Percentiles rank a stretch among this genome's conserved stretches.
These are phyloP conservation scores for Calendula officinalis DNA, from an alignment of 129 eudicot species.

Conservation along the genomic window DNA sequence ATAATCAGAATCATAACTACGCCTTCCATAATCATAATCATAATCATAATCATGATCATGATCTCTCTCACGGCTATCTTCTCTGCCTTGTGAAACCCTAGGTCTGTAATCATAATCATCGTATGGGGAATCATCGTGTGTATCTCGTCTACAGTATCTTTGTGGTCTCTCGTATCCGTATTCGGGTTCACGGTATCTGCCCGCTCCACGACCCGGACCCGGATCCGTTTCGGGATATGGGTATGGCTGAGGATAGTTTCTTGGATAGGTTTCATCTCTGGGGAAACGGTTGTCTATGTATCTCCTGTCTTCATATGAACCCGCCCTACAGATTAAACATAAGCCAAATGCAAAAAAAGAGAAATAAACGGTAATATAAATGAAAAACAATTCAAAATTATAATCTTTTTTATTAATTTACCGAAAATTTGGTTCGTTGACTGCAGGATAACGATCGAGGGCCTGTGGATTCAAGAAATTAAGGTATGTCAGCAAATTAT, in stretches of 20 bases:
- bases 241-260: too few species aligned
- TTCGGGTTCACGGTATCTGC: conserved; percentile 43
- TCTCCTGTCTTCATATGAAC: conserved; percentile 87
- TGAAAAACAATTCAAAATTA: conserved; percentile 8
- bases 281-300: conserved; percentile 73
- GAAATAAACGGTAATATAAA: conserved; percentile 29
- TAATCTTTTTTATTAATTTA: conserved; percentile 40
- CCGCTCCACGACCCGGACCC: conserved; percentile 40
- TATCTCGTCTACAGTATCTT: conserved; percentile 68
- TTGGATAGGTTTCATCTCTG: conserved; percentile 59
- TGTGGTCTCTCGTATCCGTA: conserved; percentile 54
- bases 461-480: conserved; percentile 99
- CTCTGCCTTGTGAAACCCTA: conserved; percentile 54
- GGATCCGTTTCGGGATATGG: conserved; percentile 49
- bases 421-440: conserved; percentile 88
- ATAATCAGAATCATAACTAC: conserved; percentile 72
- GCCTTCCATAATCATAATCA: conserved; percentile 91
- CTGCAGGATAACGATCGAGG: conserved; percentile 82
- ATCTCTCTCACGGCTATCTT: conserved; percentile 91
- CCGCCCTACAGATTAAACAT: conserved; percentile 60
- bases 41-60: conserved; percentile 71
- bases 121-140: conserved; percentile 59
- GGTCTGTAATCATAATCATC: conserved; percentile 87
- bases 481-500: conserved; percentile 92
- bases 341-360: conserved; percentile 31